Percentiles rank a stretch among this genome's conserved stretches.
Evolutionary conservation across 2,329 filamentous ascomycete genomes (phyloP).

Genomic region (Fusarium foetens): DNA sequence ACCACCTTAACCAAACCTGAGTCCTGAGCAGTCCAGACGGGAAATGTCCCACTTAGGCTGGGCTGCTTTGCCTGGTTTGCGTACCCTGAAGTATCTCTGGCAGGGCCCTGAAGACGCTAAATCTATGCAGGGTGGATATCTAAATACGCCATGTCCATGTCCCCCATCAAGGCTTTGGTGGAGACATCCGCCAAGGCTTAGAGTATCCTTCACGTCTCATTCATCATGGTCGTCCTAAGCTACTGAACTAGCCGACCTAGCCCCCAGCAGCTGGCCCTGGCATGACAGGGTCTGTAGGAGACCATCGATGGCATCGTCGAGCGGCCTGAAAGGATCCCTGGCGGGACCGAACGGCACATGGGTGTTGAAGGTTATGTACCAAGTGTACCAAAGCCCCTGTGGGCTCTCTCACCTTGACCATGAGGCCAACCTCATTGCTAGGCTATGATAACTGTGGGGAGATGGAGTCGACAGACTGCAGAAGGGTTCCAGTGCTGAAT

Average conservation of each 20-base stretch:
- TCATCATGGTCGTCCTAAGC: conserved; percentile 32
- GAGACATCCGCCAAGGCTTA: conserved; percentile 36
- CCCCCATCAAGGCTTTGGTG: conserved; percentile 38
- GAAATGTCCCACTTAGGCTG: conserved; percentile 34
- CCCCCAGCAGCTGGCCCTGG: conserved; percentile 21
- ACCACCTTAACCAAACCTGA: conserved; percentile 30
- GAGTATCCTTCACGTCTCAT: conserved; percentile 35
- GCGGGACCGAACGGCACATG: conserved; percentile 41
- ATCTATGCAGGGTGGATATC: conserved; percentile 35
- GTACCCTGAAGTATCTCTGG: conserved; percentile 42
- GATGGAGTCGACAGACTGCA: conserved; percentile 40
- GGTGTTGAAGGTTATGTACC: conserved; percentile 19
- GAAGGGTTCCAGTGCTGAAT: conserved; percentile 39
- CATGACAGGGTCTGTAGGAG: conserved; percentile 31
- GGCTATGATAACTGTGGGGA: conserved; percentile 43
- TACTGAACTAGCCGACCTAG: conserved; percentile 21
- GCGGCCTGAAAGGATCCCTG: conserved; percentile 32
- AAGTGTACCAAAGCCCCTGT: conserved; percentile 13
- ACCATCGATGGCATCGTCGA: conserved; percentile 30
- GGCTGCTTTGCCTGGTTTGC: conserved; percentile 18
- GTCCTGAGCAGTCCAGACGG: conserved; percentile 28
- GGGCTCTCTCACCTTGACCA: conserved; percentile 35
- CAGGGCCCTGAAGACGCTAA: conserved; percentile 41
- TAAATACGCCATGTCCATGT: conserved; percentile 20
- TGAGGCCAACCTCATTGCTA: conserved; percentile 37